Evolutionary conservation across 306 rosid species (phyloP), one percentile per base, ranked within the genome.

Genomic region (Trifolium pratense): DNA sequence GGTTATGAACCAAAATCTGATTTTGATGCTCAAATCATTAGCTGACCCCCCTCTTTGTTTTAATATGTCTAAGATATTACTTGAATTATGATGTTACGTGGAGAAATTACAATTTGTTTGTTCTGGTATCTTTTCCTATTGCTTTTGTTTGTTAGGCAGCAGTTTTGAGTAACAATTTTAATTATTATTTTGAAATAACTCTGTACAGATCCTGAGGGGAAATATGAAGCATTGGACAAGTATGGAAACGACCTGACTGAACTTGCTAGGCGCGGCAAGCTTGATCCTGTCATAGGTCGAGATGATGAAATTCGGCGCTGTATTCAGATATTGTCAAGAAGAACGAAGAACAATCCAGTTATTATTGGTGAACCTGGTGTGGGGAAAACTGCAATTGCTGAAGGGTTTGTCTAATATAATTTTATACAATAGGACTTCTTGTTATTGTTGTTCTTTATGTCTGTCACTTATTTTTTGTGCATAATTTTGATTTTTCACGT

Each of bases 351-450:
- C 68, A 94, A 94, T 81, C 99, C 97, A 6, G 99, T 94, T 56
- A 94, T 94, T 78, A 94, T 94, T 70, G 97, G 99, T 32, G 99
- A 94, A 81, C 99, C 97, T 18, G 99, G 99, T 75, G 99, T 91
- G 59, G 97, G 99, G 69, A 94, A 94, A 86, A 94, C 99, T 48
- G 99, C 99, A 51, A 94, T 94, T 70, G 99, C 96, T 36, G 99
- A 94, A 88, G 99, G 99, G 99, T 94, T 83, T 55, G 91, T 75
- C 75, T 39, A 53, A 56, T 51, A 58, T 48, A 48, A 17, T 56
- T 46, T 20, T 57, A 18, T 40, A 15, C 20, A 13, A 32, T 26
- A 46, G 43, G 43, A 23, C 34, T 56, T 45, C 0, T 53, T 39
- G 10, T 55, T 29, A 7, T 15, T 68, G 5, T 7, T 34, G 1